These are phyloP conservation scores for Erodium texanum DNA, from an alignment of 441 rosid species.

Conservation along the genomic window DNA sequence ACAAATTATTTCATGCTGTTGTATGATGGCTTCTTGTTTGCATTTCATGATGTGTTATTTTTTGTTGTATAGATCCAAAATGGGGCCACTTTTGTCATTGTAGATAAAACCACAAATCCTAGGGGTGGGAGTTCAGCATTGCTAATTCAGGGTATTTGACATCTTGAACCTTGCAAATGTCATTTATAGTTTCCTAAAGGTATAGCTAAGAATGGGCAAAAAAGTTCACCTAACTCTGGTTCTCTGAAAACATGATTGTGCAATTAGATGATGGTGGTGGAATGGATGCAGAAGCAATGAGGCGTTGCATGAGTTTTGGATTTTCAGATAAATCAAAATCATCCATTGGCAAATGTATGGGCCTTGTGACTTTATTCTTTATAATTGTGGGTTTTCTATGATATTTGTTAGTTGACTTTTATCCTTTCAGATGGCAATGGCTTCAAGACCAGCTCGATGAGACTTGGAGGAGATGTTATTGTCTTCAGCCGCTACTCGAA, in stretches of 20 bases:
- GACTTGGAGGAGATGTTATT: constrained; percentile 92
- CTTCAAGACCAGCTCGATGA: constrained; percentile 96
- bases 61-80: constrained; percentile 63
- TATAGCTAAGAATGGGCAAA: background rate
- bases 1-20: constrained; percentile 5
- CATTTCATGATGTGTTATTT: constrained; percentile 20
- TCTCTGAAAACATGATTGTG: constrained; percentile 18
- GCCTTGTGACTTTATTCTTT: constrained; percentile 18
- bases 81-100: constrained; percentile 82
- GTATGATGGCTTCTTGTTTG: constrained; percentile 18
- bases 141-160: constrained; percentile 62
- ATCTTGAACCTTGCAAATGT: constrained; percentile 6
- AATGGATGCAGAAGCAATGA: constrained; percentile 80
- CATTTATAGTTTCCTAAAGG: background rate
- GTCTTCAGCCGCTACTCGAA: constrained; percentile 70
- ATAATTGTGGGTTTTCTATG: constrained; percentile 14
- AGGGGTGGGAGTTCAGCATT: constrained; percentile 64
- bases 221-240: constrained; percentile 11
- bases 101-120: constrained; percentile 71
- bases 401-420: constrained; percentile 18
- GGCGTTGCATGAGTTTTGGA: constrained; percentile 90
- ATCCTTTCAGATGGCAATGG: constrained; percentile 86
- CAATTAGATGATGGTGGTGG: constrained; percentile 87
- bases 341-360: constrained; percentile 74
- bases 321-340: constrained; percentile 74